Conservation (phyloP, 1,284 basidiomycete species). For the Ganoderma leucocontextum region DNA sequence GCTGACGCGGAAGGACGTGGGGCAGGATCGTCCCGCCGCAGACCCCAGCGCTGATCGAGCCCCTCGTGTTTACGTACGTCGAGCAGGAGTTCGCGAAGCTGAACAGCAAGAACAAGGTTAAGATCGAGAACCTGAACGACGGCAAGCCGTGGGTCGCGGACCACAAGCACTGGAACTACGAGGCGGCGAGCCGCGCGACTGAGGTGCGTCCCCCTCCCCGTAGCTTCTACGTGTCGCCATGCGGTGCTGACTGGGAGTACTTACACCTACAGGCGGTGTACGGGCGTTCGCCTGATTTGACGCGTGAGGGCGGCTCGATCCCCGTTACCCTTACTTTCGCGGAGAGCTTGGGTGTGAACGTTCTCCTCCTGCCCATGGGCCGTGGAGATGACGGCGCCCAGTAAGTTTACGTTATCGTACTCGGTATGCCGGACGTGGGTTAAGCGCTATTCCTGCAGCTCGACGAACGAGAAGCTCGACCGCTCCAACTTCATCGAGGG, state of each 20-base stretch:
- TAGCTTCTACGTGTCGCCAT: no score
- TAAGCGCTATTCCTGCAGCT: slow-evolving; percentile 52
- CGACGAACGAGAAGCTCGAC: slow-evolving; percentile 97
- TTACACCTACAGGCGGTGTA: slow-evolving; percentile 34
- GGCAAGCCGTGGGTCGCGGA: slow-evolving; percentile 93
- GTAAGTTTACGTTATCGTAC: slow-evolving; percentile 52
- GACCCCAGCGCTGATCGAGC: slow-evolving; percentile 78
- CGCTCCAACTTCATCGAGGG: slow-evolving; percentile 93
- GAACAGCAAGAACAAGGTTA: slow-evolving; percentile 81
- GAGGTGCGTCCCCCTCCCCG: neutral
- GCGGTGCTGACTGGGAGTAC: neutral
- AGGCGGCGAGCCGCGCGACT: slow-evolving; percentile 89
- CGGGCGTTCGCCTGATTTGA: slow-evolving; percentile 32
- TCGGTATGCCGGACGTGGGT: neutral
- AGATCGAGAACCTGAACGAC: slow-evolving; percentile 76
- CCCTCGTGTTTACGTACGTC: slow-evolving; percentile 78
- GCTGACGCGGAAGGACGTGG: neutral
- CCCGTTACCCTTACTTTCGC: slow-evolving; percentile 97
- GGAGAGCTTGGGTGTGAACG: slow-evolving; percentile 84
- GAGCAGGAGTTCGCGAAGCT: slow-evolving; percentile 86
- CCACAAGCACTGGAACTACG: slow-evolving; percentile 93
- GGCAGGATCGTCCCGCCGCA: slow-evolving; percentile 87
- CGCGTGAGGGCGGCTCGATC: slow-evolving; percentile 90
- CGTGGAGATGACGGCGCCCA: slow-evolving; percentile 94
- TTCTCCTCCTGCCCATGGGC: slow-evolving; percentile 92